Evolutionary conservation across 2,329 filamentous ascomycete species (phyloP), one percentile per base, ranked within the genome.

Genomic region (Diaporthe destruens): DNA sequence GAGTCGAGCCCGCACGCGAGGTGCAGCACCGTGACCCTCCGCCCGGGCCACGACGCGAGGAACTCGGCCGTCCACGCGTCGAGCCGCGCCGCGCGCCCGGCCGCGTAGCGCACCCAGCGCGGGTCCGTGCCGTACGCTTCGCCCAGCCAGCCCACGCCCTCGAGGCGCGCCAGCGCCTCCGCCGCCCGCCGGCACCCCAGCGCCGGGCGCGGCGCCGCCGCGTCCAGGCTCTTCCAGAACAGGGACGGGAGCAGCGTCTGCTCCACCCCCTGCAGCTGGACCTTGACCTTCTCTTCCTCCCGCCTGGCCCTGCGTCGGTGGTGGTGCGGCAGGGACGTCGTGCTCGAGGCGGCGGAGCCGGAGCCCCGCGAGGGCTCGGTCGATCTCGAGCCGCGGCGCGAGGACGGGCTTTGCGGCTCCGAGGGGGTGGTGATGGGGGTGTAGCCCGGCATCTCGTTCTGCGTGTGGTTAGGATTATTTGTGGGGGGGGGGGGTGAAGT

Each of bases 1-100:
- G 53, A 39, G 47, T 75, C 73, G 18, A 75, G 69, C 16, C 73
- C 73, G 51, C 71, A 73, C 25, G 72, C 72, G 20, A 75, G 59
- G 57, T 75, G 68, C 39, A 75, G 59, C 32, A 75, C 73, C 42
- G 72, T 74, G 6, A 74, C 49, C 8, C 29, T 11, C 18, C 63
- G n/a, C 7, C 36, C 34, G 18, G 71, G 25, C 57, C 69, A 42
- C 1, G 29, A 2, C 3, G 8, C 71, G 1, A 75, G 51, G 14
- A 74, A 75, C n/a, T 71, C 56, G 2, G n/a, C 23, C 20, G 66
- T 68, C 71, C 68, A 75, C 2, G 29, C 54, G 51, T 75, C 73
- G 4, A 75, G 44, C 3, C 44, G 55, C 55, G 54, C 54, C 14
- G 71, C 39, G 8, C 71, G 61, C 6, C 69, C 69, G 6, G 59